phyloP scores from a whole-genome alignment of 257 asterid species.

The Nicotiana noctiflora region DNA sequence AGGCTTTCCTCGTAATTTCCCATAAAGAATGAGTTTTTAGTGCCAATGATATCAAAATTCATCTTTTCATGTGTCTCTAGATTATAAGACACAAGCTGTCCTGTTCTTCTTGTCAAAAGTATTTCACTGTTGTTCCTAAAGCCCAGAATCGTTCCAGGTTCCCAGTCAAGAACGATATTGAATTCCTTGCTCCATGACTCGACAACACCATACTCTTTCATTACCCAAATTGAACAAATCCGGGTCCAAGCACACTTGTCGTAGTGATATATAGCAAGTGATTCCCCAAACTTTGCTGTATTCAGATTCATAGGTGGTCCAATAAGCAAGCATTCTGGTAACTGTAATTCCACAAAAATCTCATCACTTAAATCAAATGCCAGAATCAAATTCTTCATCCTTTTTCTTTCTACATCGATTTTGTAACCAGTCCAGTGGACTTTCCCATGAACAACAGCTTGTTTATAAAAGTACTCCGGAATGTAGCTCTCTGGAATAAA shows the following conservation, averaged over 20 bases:
- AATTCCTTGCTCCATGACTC: constrained; percentile 35
- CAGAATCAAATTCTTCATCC: background rate
- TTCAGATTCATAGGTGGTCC: background rate
- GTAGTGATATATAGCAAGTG: constrained; percentile 7
- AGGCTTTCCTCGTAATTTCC: background rate
- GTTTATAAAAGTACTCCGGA: constrained; percentile 7
- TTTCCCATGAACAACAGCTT: constrained; percentile 7
- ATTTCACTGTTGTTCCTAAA: constrained; percentile 25
- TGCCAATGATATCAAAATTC: background rate
- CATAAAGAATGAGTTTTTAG: background rate
- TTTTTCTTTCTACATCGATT: background rate
- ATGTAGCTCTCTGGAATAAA: constrained; percentile 4
- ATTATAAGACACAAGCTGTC: background rate
- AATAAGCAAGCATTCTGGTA: background rate
- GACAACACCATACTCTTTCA: constrained; percentile 33
- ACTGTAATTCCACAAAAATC: constrained; percentile 6
- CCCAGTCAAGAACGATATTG: background rate
- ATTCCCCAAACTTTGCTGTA: background rate
- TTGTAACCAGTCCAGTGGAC: constrained; percentile 13
- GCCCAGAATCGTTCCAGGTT: constrained; percentile 14
- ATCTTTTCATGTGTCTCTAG: background rate
- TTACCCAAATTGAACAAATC: constrained; percentile 30
- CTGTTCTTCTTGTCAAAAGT: constrained; percentile 12
- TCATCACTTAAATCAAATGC: constrained; percentile 12
- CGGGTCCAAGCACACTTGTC: background rate